Base-by-base conservation (phyloP, 2,329 filamentous ascomycete species). In the Fusarium anguioides region DNA sequence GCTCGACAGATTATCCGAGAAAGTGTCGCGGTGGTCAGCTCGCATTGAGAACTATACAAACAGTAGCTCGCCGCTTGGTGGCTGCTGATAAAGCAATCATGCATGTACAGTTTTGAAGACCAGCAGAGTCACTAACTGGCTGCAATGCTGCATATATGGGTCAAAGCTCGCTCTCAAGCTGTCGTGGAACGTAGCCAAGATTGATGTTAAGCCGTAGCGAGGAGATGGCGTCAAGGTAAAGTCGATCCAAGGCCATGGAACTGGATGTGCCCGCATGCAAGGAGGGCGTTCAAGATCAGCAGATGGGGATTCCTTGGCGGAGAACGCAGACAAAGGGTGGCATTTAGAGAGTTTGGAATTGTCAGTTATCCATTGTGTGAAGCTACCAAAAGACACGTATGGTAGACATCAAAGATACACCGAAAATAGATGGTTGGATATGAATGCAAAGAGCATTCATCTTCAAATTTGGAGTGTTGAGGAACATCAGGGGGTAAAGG, bases 171-270 rank as follows among this genome's bases (percentile, higher is more conserved):
- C 33, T 23, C 20, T 37, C 29, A 36, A 50, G 21, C 55, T 68
- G 64, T 47, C 29, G 64, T 68, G 64, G 20, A 65, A 67, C 64
- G 45, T 55, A 40, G 59, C 64, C 64, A 47, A 54, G 60, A 24
- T 44, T 41, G 27, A 31, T 50, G 24, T 48, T 60, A 29, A 24
- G 50, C 33, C 46, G 44, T 37, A 55, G 39, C 33, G 23, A 64
- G n/a, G 35, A 29, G 37, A 64, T 66, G 42, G 24, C 39, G 45
- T 49, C 35, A 18, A 50, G 15, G 63, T 45, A 46, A 36, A 36
- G 26, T 35, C 39, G 58, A 64, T 60, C 64, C 64, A 61, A 61
- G 46, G 23, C 52, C 54, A 46, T 49, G 64, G 64, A 31, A 57
- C 53, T 53, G 37, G 60, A 51, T 50, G 24, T 49, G 44, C 29